Evolutionary conservation across 1,139 yeast species (phyloP).

Genomic region (Hemisphaericaspora xylofermentans): DNA sequence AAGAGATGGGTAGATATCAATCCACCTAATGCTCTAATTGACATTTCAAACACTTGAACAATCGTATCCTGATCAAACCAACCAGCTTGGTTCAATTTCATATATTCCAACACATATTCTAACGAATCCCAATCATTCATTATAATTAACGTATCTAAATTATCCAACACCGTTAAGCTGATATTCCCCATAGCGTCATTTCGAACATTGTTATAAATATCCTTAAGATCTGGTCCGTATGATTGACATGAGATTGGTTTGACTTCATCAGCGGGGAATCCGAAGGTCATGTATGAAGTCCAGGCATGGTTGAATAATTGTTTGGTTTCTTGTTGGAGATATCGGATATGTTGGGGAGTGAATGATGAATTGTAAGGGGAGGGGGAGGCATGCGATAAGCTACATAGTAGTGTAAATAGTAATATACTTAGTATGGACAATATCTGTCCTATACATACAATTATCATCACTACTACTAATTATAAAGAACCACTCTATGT

Average conservation of each 20-base stretch:
- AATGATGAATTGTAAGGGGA: slow-evolving; percentile 35
- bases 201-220: slow-evolving; percentile 55
- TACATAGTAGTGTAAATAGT: neutral
- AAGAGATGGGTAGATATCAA: slow-evolving; percentile 74
- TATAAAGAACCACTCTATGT: too few species aligned
- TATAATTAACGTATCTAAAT: slow-evolving; percentile 74
- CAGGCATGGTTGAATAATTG: slow-evolving; percentile 73
- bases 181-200: slow-evolving; percentile 88
- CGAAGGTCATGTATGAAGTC: slow-evolving; percentile 65
- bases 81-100: slow-evolving; percentile 32
- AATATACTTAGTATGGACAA: neutral
- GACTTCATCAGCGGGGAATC: slow-evolving; percentile 84
- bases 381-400: neutral
- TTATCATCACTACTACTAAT: too few species aligned
- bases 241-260: slow-evolving; percentile 72
- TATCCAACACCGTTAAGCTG: slow-evolving; percentile 74
- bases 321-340: slow-evolving; percentile 51
- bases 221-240: slow-evolving; percentile 58
- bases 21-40: slow-evolving; percentile 80
- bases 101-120: slow-evolving; percentile 45
- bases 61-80: slow-evolving; percentile 64
- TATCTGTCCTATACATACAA: too few species aligned
- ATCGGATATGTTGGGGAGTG: slow-evolving; percentile 48
- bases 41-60: slow-evolving; percentile 84
- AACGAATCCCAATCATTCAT: slow-evolving; percentile 64